Conservation (phyloP, 1,139 yeast species). For the Taphrina sp. region DNA sequence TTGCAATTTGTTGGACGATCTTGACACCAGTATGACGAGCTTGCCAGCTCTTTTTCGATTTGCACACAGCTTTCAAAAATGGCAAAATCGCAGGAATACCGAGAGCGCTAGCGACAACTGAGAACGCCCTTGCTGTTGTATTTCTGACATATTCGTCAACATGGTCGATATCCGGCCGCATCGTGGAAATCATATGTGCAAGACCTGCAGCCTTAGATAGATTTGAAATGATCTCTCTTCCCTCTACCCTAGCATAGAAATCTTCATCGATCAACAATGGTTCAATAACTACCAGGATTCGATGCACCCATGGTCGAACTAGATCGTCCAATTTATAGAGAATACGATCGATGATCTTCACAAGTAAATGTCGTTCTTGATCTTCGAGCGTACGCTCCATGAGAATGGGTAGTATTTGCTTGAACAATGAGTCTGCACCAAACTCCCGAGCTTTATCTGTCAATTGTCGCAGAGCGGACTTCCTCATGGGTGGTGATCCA, state of each 20-base stretch:
- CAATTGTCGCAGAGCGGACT: conserved; percentile 65
- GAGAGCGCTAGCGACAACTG: conserved; percentile 77
- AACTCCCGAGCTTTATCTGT: conserved; percentile 62
- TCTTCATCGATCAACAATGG: conserved; percentile 84
- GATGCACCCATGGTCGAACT: conserved; percentile 71
- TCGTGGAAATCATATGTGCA: conserved; percentile 68
- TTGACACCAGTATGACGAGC: conserved; percentile 86
- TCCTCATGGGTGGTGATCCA: conserved; percentile 67
- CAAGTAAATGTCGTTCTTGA: conserved; percentile 77
- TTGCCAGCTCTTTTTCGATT: conserved; percentile 75
- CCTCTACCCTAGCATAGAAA: conserved; percentile 66
- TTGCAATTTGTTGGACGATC: conserved; percentile 72
- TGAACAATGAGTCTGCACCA: conserved; percentile 70
- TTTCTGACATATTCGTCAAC: conserved; percentile 80
- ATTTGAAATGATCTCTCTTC: conserved; percentile 73
- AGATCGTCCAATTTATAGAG: conserved; percentile 62
- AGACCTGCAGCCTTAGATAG: conserved; percentile 81
- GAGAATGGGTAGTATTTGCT: conserved; percentile 68
- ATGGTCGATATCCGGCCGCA: conserved; percentile 80
- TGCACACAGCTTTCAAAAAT: conserved; percentile 76
- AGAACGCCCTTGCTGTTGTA: conserved; percentile 73
- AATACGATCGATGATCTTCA: conserved; percentile 71
- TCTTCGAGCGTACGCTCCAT: conserved; percentile 73
- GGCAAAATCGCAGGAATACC: conserved; percentile 75
- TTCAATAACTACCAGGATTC: conserved; percentile 68